Percentiles rank a stretch among this genome's conserved stretches.
These are phyloP conservation scores for Senna tora DNA, from an alignment of 306 rosid species.

Conservation along the genomic window DNA sequence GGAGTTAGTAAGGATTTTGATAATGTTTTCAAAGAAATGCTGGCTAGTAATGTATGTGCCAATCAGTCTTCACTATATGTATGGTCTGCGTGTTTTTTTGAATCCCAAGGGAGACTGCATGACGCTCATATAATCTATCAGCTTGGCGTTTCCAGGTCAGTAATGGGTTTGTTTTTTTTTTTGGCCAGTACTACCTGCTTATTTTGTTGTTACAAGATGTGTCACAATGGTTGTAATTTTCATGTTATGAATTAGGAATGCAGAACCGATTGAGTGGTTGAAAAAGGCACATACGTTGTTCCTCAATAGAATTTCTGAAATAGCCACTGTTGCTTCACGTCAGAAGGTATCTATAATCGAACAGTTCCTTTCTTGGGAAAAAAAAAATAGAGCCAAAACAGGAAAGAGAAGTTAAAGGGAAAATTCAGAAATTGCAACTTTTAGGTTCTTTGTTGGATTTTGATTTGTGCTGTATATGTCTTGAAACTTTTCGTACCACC, in stretches of 20 bases:
- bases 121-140: conserved; percentile 71
- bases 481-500: background rate
- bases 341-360: conserved; percentile 48
- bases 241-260: conserved; percentile 60
- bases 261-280: conserved; percentile 75
- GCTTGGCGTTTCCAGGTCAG: conserved; percentile 72
- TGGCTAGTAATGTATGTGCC: conserved; percentile 54
- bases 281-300: conserved; percentile 65
- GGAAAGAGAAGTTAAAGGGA: background rate
- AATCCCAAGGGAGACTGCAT: conserved; percentile 55
- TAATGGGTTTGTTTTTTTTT: conserved; percentile 18
- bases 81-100: conserved; percentile 17
- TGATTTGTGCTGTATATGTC: background rate
- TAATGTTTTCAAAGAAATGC: conserved; percentile 52
- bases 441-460: background rate
- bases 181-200: conserved; percentile 17
- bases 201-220: conserved; percentile 27
- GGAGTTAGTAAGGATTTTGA: conserved; percentile 51
- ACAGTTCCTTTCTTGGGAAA: conserved; percentile 25
- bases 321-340: conserved; percentile 50
- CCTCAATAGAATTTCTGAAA: conserved; percentile 65
- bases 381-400: conserved; percentile 15
- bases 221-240: conserved; percentile 20
- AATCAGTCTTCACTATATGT: conserved; percentile 43
- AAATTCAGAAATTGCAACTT: background rate